phyloP scores from a whole-genome alignment of 2,329 filamentous ascomycete genomes.

The Aspergillus arachidicola region DNA sequence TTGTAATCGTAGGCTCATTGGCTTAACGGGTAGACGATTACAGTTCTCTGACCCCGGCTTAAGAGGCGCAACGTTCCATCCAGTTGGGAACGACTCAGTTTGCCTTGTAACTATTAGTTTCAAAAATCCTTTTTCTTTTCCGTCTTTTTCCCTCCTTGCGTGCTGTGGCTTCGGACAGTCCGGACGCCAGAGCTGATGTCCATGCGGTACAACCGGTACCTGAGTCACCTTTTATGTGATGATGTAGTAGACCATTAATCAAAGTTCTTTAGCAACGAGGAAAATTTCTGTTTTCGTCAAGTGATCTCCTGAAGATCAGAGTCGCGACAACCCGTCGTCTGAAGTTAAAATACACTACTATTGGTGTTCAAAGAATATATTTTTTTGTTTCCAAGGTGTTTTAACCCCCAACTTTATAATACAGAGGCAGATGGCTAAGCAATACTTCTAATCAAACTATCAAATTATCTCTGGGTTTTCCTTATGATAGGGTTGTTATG shows the following conservation, averaged over 20 bases:
- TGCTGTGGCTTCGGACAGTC: not conserved
- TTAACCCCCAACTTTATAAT: not conserved
- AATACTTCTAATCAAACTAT: not conserved
- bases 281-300: not conserved
- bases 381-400: not conserved
- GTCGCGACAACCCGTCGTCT: slow-evolving; percentile 2
- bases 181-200: not conserved
- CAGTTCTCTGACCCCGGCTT: slow-evolving; percentile 18
- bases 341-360: not conserved
- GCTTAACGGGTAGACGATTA: slow-evolving; percentile 6
- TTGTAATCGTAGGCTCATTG: not conserved
- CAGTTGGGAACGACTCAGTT: slow-evolving; percentile 24
- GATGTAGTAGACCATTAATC: not conserved
- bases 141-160: not conserved
- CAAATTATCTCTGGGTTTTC: not conserved
- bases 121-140: not conserved
- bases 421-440: not conserved
- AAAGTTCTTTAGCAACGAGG: not conserved
- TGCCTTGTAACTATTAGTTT: slow-evolving; percentile 12
- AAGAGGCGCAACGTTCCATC: slow-evolving; percentile 32
- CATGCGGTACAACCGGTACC: slow-evolving; percentile 2
- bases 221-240: not conserved
- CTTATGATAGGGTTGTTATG: not conserved
- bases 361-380: not conserved
- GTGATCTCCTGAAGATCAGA: slow-evolving; percentile 32